These are phyloP conservation scores for Schrenkiella parvula DNA, from an alignment of 345 rosid species.

Conservation along the genomic window DNA sequence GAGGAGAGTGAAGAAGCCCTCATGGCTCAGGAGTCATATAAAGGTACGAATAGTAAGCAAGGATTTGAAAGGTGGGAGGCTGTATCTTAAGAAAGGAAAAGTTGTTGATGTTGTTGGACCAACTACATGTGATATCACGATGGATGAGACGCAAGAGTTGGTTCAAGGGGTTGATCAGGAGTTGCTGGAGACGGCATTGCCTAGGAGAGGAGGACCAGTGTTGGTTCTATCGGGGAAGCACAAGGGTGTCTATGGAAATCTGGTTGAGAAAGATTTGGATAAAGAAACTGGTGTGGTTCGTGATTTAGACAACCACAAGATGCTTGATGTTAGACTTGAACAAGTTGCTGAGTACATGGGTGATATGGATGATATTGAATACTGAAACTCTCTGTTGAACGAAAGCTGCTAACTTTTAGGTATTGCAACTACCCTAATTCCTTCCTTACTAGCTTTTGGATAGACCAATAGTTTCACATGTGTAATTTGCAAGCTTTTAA, in stretches of 20 bases:
- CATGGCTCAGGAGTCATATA: slow-evolving; percentile 76
- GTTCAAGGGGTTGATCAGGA: slow-evolving; percentile 72
- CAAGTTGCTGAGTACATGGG: slow-evolving; percentile 85
- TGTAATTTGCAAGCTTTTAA: not conserved
- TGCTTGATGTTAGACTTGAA: slow-evolving; percentile 64
- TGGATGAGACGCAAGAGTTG: slow-evolving; percentile 74
- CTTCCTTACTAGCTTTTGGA: not conserved
- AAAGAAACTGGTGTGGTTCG: slow-evolving; percentile 60
- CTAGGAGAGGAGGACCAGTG: slow-evolving; percentile 60
- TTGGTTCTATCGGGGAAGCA: slow-evolving; percentile 61
- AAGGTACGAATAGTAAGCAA: slow-evolving; percentile 68
- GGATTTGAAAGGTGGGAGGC: slow-evolving; percentile 61
- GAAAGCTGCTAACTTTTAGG: slow-evolving; percentile 18
- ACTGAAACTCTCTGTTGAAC: slow-evolving; percentile 31
- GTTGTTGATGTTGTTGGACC: slow-evolving; percentile 88
- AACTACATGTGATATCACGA: slow-evolving; percentile 52
- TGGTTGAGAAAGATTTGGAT: slow-evolving; percentile 67
- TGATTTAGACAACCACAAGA: slow-evolving; percentile 55
- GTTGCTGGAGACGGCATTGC: slow-evolving; percentile 81
- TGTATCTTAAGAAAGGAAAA: slow-evolving; percentile 68
- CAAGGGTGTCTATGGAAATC: slow-evolving; percentile 60
- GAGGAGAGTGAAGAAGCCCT: slow-evolving; percentile 22
- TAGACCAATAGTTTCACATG: not conserved
- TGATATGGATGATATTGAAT: slow-evolving; percentile 53
- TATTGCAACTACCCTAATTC: not conserved